Conservation (phyloP, 1,139 yeast genomes). For the Yamadazyma blattariae region DNA sequence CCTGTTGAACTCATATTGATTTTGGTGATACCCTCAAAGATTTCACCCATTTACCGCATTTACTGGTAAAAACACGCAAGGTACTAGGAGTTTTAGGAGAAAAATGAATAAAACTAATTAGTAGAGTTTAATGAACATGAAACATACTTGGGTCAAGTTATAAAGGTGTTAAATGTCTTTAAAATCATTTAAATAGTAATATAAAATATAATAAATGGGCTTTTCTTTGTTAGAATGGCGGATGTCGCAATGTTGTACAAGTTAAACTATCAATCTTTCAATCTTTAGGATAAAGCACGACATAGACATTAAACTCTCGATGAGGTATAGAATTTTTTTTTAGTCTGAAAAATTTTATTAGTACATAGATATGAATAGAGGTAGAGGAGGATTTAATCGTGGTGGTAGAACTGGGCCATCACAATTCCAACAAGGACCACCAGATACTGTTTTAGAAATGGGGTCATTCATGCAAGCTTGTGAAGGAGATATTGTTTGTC, state of each 20-base stretch:
- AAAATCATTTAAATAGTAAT: too few species aligned
- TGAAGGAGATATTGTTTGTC: constrained; percentile 97
- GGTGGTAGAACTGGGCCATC: constrained; percentile 57
- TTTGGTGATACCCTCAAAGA: neutral
- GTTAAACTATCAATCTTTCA: too few species aligned
- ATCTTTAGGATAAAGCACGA: too few species aligned
- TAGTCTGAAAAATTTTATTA: constrained; percentile 9
- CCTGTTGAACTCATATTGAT: constrained; percentile 2
- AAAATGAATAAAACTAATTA: too few species aligned
- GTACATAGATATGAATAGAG: constrained; percentile 47
- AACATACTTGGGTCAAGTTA: too few species aligned
- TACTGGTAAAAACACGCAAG: neutral
- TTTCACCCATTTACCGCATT: constrained; percentile 2
- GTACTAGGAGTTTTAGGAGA: too few species aligned
- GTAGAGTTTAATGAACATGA: too few species aligned
- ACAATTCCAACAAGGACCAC: constrained; percentile 77
- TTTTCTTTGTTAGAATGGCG: too few species aligned
- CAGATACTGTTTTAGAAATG: constrained; percentile 92
- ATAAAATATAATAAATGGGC: too few species aligned
- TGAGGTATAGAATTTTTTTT: constrained; percentile 13
- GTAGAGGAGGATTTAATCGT: constrained; percentile 70
- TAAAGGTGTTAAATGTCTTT: too few species aligned
- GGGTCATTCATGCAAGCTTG: constrained; percentile 90
- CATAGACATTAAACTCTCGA: constrained; percentile 26
- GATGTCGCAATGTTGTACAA: too few species aligned